Evolutionary conservation across 345 rosid species (phyloP).

Genomic region (Gossypium bickii): DNA sequence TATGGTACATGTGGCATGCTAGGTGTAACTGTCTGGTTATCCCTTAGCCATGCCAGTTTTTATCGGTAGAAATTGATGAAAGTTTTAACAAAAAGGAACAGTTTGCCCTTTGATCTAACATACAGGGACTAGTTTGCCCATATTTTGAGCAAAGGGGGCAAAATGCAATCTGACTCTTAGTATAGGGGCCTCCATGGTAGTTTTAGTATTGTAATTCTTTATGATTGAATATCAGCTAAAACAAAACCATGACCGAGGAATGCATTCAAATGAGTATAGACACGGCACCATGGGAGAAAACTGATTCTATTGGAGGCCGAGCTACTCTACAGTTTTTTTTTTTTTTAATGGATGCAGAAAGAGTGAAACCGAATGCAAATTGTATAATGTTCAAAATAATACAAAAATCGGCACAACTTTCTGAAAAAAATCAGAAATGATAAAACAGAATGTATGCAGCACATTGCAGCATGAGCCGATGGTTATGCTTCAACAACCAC

Average conservation of each 20-base stretch:
- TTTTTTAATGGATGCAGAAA: neutral
- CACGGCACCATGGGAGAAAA: neutral
- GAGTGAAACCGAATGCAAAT: neutral
- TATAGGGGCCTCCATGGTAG: too few relatives aligned
- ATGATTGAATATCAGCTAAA: neutral
- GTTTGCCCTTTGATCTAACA: too few relatives aligned
- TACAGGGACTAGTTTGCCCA: too few relatives aligned
- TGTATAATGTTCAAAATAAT: neutral
- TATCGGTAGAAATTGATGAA: too few relatives aligned
- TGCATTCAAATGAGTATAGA: neutral
- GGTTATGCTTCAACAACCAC: neutral
- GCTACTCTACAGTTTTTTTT: neutral
- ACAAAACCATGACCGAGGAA: neutral
- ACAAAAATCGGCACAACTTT: neutral
- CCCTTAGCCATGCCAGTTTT: too few relatives aligned
- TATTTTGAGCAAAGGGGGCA: too few relatives aligned
- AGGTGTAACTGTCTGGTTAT: too few relatives aligned
- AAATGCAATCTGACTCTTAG: too few relatives aligned
- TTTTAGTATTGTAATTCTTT: too few relatives aligned
- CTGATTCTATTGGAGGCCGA: neutral
- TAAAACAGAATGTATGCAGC: neutral
- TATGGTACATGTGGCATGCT: too few relatives aligned
- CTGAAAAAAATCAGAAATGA: neutral
- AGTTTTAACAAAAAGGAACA: too few relatives aligned
- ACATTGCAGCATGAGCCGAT: neutral